These are phyloP conservation scores for Galerina marginata DNA, from an alignment of 768 basidiomycete species.

Conservation along the genomic window DNA sequence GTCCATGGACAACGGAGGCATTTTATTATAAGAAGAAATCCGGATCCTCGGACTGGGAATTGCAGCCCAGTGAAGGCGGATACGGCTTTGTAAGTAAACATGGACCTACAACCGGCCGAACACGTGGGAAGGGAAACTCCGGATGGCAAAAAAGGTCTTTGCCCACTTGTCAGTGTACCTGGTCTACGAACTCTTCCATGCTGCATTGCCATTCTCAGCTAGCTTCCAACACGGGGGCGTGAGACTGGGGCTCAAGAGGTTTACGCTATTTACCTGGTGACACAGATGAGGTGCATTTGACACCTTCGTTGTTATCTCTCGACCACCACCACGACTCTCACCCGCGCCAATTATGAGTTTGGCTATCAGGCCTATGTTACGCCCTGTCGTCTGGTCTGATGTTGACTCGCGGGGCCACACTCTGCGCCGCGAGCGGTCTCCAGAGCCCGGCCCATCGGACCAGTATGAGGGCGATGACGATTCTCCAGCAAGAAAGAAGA, in stretches of 20 bases:
- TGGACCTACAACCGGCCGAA: conserved; percentile 33
- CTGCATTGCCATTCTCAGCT: conserved; percentile 13
- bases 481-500: conserved; percentile 16
- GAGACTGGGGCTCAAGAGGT: conserved; percentile 5
- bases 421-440: conserved; percentile 22
- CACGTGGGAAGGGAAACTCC: conserved; percentile 20
- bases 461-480: conserved; percentile 8
- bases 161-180: conserved; percentile 1
- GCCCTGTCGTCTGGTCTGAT: conserved; percentile 33
- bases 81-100: conserved; percentile 10
- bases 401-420: conserved; percentile 25
- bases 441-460: conserved; percentile 14
- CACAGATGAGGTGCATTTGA: conserved; percentile 13
- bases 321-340: conserved; percentile 6
- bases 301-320: conserved; percentile 6
- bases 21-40: no score
- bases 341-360: conserved; percentile 16
- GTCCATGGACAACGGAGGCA: not conserved
- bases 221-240: conserved; percentile 14
- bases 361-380: conserved; percentile 22
- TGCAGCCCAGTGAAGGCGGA: not conserved
- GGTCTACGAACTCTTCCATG: conserved; percentile 9
- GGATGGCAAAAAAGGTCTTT: conserved; percentile 19
- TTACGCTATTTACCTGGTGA: conserved; percentile 4
- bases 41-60: no score